These are phyloP conservation scores for Penicillium sp. DNA, from an alignment of 2,329 filamentous ascomycete species.

Conservation along the genomic window DNA sequence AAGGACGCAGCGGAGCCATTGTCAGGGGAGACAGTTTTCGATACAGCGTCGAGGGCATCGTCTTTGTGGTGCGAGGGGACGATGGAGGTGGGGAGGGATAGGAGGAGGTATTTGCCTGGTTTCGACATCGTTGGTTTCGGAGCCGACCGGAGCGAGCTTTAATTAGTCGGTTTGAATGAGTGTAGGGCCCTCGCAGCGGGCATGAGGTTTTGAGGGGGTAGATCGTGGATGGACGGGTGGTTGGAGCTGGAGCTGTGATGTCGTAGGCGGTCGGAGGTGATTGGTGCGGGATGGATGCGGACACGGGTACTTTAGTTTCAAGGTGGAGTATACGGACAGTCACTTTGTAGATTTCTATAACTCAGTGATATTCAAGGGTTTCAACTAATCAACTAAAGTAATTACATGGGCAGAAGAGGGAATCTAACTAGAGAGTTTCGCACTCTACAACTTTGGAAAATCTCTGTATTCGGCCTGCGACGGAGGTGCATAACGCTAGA, in stretches of 20 bases:
- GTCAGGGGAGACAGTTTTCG: slow-evolving; percentile 69
- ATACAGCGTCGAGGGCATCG: slow-evolving; percentile 76
- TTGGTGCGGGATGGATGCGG: slow-evolving; percentile 18
- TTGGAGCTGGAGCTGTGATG: slow-evolving; percentile 24
- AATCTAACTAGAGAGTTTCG: not conserved
- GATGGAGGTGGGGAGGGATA: slow-evolving; percentile 87
- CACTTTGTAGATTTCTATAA: too few relatives aligned
- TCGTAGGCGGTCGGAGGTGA: slow-evolving; percentile 28
- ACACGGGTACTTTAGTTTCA: not conserved
- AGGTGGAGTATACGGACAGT: not conserved
- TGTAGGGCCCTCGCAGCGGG: slow-evolving; percentile 15
- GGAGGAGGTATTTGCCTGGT: slow-evolving; percentile 71
- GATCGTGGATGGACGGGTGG: not conserved
- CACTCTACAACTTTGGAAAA: slow-evolving; percentile 12
- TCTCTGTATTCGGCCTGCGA: slow-evolving; percentile 7
- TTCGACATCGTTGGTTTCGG: slow-evolving; percentile 40
- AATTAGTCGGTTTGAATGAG: not conserved
- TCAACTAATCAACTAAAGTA: too few relatives aligned
- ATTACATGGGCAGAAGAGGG: not conserved
- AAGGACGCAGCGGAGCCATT: slow-evolving; percentile 76
- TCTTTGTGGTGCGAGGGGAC: slow-evolving; percentile 77
- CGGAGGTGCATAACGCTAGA: slow-evolving; percentile 18
- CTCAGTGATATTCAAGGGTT: too few relatives aligned
- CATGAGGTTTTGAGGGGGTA: slow-evolving; percentile 8
- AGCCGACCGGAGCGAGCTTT: not conserved